These are phyloP conservation scores for Cucumis cinereus DNA, from an alignment of 306 rosid genomes.

Conservation along the genomic window DNA sequence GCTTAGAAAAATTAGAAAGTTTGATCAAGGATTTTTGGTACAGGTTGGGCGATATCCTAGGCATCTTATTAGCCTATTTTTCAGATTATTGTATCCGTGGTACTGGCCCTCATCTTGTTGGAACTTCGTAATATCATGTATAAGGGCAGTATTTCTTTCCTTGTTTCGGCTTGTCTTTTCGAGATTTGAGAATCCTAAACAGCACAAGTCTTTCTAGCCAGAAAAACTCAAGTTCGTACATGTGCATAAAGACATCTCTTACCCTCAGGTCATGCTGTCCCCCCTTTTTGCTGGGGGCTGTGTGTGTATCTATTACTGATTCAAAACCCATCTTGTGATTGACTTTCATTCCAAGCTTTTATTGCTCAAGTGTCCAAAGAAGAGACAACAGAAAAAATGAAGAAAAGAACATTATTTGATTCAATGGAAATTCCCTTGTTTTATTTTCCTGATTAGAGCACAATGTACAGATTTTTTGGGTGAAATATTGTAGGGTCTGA, in stretches of 20 bases:
- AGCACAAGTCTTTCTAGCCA: slow-evolving; percentile 25
- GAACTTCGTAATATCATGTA: slow-evolving; percentile 50
- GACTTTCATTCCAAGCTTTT: background rate
- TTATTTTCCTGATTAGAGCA: background rate
- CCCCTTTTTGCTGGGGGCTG: background rate
- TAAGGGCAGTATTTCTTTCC: slow-evolving; percentile 41
- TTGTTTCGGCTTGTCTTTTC: slow-evolving; percentile 46
- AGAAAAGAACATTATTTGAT: background rate
- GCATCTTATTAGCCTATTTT: slow-evolving; percentile 88
- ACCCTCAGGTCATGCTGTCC: background rate
- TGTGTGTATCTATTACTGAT: background rate
- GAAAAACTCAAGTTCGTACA: background rate
- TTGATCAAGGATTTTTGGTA: background rate
- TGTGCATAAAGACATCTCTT: background rate
- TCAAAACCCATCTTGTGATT: background rate
- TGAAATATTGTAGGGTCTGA: background rate
- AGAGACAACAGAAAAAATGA: background rate
- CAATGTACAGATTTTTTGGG: background rate
- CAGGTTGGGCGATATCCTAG: slow-evolving; percentile 93
- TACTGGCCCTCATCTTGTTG: slow-evolving; percentile 98
- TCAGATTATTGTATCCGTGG: slow-evolving; percentile 92
- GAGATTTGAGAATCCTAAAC: slow-evolving; percentile 36
- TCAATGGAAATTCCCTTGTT: background rate
- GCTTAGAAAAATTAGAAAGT: background rate
- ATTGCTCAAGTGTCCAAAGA: background rate